Evolutionary conservation across 257 asterid genomes (phyloP).

Genomic region (Ilex asprella): DNA sequence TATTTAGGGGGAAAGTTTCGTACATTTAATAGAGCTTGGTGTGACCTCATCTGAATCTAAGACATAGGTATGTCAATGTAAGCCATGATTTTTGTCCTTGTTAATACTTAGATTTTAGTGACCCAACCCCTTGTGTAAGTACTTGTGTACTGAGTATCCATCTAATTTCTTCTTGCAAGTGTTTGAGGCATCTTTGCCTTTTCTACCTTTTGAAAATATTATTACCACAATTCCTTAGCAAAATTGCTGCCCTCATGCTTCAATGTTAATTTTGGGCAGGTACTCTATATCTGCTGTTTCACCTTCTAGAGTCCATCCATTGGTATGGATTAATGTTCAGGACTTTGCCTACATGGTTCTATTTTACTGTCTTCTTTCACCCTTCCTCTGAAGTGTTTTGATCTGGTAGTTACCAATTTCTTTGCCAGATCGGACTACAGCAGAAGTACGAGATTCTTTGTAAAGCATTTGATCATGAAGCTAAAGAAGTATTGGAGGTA

Average conservation of each 20-base stretch:
- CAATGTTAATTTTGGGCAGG: slow-evolving; percentile 36
- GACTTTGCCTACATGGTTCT: slow-evolving; percentile 4
- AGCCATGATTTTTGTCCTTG: too few species aligned
- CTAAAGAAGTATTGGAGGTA: slow-evolving; percentile 47
- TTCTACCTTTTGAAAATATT: too few species aligned
- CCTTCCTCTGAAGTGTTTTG: slow-evolving; percentile 1
- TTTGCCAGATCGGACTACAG: slow-evolving; percentile 48
- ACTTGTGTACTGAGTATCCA: too few species aligned
- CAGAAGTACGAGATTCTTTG: slow-evolving; percentile 74
- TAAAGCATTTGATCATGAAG: slow-evolving; percentile 56
- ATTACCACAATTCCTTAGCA: background rate
- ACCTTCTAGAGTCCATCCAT: slow-evolving; percentile 66
- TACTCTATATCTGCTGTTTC: slow-evolving; percentile 67
- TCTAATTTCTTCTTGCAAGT: too few species aligned
- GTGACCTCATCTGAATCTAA: too few species aligned
- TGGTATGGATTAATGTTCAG: slow-evolving; percentile 31
- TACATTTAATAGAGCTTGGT: too few species aligned
- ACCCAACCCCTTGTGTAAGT: too few species aligned
- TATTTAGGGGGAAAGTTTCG: too few species aligned
- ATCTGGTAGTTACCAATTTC: slow-evolving; percentile 2
- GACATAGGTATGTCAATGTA: too few species aligned
- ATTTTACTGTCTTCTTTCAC: background rate
- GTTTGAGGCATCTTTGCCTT: too few species aligned
- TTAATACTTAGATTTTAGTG: too few species aligned
- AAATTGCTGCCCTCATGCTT: slow-evolving; percentile 1